Base-by-base conservation (phyloP, 1,284 basidiomycete species). In the Gymnopus androsaceus region DNA sequence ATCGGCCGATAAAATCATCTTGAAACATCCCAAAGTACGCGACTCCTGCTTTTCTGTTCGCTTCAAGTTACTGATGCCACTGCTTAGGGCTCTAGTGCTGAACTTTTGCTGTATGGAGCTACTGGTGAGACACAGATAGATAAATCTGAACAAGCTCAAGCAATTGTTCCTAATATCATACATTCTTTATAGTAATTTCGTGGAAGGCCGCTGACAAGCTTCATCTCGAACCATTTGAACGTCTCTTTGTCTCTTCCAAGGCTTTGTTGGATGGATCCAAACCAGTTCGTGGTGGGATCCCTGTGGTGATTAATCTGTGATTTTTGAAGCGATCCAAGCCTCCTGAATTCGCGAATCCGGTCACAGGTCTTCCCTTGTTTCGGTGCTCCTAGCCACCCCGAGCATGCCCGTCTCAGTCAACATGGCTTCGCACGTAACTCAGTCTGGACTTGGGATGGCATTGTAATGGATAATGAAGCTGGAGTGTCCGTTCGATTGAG, bases 361-460 rank as follows among this genome's bases (percentile, higher is more conserved):
- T n/a, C n/a, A n/a, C n/a, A n/a, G n/a, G 87, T 91, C 31, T 94
- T 92, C 71, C 93, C 93, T 28, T 89, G 88, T 71, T 95, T 95
- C 66, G 93, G 93, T 2, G 75, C 88, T 1, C 91, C 93, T 1
- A 77, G 74, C 5, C 87, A 86, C 63, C 79, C 80, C 1, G 86
- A 90, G 40, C 92, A 95, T 68, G 67, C 72, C n/a, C 82, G 82
- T 38, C 78, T 96, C 6, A 56, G 75, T 6, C 92, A 94, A 67
- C 94, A 95, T 69, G 94, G 94, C 0, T 95, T 94, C 66, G 93
- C 89, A 15, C 80, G 94, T 47, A 92, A 76, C 61, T 78, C 82
- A 31, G 69, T 66, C 14, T 96, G 94, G 94, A 74, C 72, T 21
- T 87, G 85, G 65, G 83, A 85, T 60, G 69, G 75, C 36, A 72